Percentiles rank a stretch among this genome's conserved stretches.
phyloP scores from a whole-genome alignment of 306 rosid species.

The Prunus persica region Prunus_persica_NCBIv2 NC_034015.1:19331001-19331500 shows the following conservation, averaged over 20 bases:
- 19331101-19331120: not conserved
- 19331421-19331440: not conserved
- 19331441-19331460: not conserved
- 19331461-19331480: not conserved
- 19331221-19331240: too few species aligned
- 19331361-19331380: slow-evolving; percentile 10
- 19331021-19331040: not conserved
- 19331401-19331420: not conserved
- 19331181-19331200: not conserved
- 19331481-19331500: not conserved
- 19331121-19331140: too few species aligned
- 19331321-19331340: not conserved
- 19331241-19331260: too few species aligned
- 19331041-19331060: not conserved
- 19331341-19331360: not conserved
- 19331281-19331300: too few species aligned
- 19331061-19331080: not conserved
- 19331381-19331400: slow-evolving; percentile 11
- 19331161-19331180: not conserved
- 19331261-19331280: too few species aligned
- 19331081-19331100: not conserved
- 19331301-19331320: not conserved
- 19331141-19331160: not conserved
- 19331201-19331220: not conserved
- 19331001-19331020: not conserved